Base-by-base conservation (phyloP, 2,329 filamentous ascomycete genomes). In the Aspergillus aculeatus region DNA sequence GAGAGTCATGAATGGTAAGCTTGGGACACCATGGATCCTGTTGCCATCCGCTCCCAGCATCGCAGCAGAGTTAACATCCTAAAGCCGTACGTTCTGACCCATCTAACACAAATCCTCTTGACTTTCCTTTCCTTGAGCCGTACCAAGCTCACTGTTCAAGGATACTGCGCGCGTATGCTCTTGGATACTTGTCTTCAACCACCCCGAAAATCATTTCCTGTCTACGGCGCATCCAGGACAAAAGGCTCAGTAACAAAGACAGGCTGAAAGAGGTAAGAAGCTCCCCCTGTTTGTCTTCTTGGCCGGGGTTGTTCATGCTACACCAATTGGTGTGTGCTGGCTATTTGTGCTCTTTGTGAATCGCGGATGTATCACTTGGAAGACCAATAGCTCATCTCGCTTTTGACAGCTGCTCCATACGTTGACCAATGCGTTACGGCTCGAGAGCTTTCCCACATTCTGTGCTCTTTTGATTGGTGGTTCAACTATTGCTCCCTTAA, bases 401-500 rank as follows among this genome's bases (percentile, higher is more conserved):
- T n/a, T n/a, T 53, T 49, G 59, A 49, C 59, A 82, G 80, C 60
- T 81, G 50, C 63, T 64, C 49, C 68, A 66, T 41, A 71, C 78
- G 52, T 66, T 83, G 32, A 71, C 69, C 41, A 69, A 71, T 61
- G 73, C 78, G 26, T 65, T 81, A 38, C 76, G 75, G 41, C 64
- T 78, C 47, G 76, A 82, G 65, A 77, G 78, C 53, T 84, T 85
- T 62, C 81, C 83, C 35, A 74, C 81, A 3, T 83, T 82, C 61
- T 84, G 82, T 68, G 83, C 78, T 48, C 65, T 78, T 24, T 71
- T 84, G 16, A 75, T 84, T 19, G 83, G 80, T 44, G 82, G 82
- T 23, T 83, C 82, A 55, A 83, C 80, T 16, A 58, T 81, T 53
- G 68, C 84, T 21, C 77, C 78, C 19, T 56, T 69, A 21, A 60